Base-by-base conservation (phyloP, 2,329 filamentous ascomycete genomes). In the Colletotrichum liaoningense region DNA sequence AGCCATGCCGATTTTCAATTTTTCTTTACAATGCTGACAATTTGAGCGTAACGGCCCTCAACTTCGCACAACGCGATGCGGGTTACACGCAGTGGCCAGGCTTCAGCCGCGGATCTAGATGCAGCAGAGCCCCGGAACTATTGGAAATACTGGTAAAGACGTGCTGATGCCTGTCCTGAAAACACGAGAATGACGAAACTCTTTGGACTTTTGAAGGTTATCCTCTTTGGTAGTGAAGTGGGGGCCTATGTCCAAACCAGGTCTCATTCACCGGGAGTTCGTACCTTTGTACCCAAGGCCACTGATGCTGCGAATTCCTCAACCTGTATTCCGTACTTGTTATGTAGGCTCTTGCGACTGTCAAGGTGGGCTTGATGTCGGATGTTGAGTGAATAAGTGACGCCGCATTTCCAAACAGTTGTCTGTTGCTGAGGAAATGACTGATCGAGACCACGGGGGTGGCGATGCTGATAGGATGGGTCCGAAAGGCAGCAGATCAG, bases 381-480 rank as follows among this genome's bases (percentile, higher is more conserved):
- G 59, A 60, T 42, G 38, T 65, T 65, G 26, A 70, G 46, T 55
- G 28, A 56, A 55, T 16, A 67, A 57, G 55, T 56, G 67, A 65
- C 28, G 11, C 55, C 52, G 12, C 24, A 14, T n/a, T 19, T 22
- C 12, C 64, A 5, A 33, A 49, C 12, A 58, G 16, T n/a, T 4
- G 9, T 49, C 42, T 22, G 52, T 57, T 56, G 26, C 30, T 42
- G 58, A 46, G 65, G 52, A 69, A 59, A 72, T 64, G 65, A 69
- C 52, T 38, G 55, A 57, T 28, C 30, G 64, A 69, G 46, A 28
- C 52, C 52, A 63, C 64, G 69, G 65, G 42, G 54, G 69, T 72
- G 65, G 65, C 66, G 65, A 69, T 60, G 69, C 65, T 64, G 65
- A 56, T 30, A 30, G 19, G 9, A 64, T 70, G 56, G 33, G 58